Conservation (phyloP, 208 protist species). For the Zelonia costaricensis region DNA sequence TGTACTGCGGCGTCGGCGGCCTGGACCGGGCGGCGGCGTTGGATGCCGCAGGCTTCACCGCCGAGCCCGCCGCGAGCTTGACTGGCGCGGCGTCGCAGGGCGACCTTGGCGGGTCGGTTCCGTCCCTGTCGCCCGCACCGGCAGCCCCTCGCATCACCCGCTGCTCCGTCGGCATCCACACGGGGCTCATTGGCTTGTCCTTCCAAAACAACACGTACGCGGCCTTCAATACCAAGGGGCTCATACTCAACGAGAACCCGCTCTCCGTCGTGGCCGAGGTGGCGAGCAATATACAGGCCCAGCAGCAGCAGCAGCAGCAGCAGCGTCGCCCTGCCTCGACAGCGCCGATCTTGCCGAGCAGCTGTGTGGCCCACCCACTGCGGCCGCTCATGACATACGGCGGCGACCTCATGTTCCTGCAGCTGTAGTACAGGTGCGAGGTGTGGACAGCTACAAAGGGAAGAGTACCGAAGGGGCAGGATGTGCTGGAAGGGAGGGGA, state of each 20-base stretch:
- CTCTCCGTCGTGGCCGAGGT: conserved; percentile 38
- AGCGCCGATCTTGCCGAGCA: conserved; percentile 34
- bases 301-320: conserved; percentile 22
- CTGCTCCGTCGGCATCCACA: conserved; percentile 73
- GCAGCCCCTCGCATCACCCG: conserved; percentile 28
- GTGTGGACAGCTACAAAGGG: no score
- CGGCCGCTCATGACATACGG: conserved; percentile 71
- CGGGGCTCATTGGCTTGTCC: conserved; percentile 66
- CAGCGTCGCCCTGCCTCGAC: not conserved
- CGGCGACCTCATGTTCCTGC: conserved; percentile 75
- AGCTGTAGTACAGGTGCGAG: conserved; percentile 44
- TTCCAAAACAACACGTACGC: conserved; percentile 81
- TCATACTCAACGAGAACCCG: conserved; percentile 53
- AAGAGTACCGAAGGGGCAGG: no score
- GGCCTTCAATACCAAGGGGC: conserved; percentile 67
- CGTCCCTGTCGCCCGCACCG: not conserved
- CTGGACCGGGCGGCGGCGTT: not conserved
- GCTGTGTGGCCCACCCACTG: conserved; percentile 75
- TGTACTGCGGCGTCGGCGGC: conserved; percentile 33
- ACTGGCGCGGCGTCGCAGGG: conserved; percentile 2
- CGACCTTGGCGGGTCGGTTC: not conserved
- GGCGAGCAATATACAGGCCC: no score
- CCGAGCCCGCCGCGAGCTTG: not conserved
- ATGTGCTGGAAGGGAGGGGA: no score
- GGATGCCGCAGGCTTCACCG: not conserved